Evolutionary conservation across 768 basidiomycete genomes (phyloP), one percentile per base, ranked within the genome.

Genomic region (Boletus insuetus): DNA sequence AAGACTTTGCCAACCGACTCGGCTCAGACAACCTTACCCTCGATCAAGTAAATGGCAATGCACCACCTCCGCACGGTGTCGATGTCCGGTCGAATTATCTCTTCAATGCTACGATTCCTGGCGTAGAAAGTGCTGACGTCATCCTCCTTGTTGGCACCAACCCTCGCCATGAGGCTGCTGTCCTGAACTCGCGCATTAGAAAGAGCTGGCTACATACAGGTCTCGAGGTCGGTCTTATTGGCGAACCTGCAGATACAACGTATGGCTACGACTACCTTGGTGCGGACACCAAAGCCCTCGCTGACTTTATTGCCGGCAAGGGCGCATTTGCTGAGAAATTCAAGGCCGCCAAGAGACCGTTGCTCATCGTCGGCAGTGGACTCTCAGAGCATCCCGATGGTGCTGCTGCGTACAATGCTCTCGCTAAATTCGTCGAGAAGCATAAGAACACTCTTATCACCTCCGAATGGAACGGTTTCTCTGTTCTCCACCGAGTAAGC

Each of bases 81-180:
- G 96, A 98, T 64, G 77, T 96, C 51, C 91, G 97, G 54, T 91
- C 93, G 14, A 98, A 96, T 76, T 98, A 97, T 74, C 85, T 96
- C 38, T 97, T 99, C 81, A 98, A 98, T 74, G 78, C 88, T 10
- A 92, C 89, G 22, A 93, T 99, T 55, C 86, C 93, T 26, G 90
- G 90, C 22, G 80, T 96, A 26, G 97, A 97, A 67, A 78, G 86
- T 44, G 95, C 97, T 22, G 97, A 99, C 63, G 91, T 76, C 19
- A 91, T 99, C 60, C 83, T 98, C 9, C 83, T 99, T 29, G 84
- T 98, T 62, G 97, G 96, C 53, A 97, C 94, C 41, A 97, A 98
- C 75, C 96, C 96, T 11, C 81, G 97, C 19, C 95, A 98, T 69
- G 97, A 99, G 73, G 97, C 94, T 6, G 89, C 97, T 20, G 95